Conservation (phyloP, 2,329 filamentous ascomycete genomes). For the Aspergillus costaricaensis region DNA sequence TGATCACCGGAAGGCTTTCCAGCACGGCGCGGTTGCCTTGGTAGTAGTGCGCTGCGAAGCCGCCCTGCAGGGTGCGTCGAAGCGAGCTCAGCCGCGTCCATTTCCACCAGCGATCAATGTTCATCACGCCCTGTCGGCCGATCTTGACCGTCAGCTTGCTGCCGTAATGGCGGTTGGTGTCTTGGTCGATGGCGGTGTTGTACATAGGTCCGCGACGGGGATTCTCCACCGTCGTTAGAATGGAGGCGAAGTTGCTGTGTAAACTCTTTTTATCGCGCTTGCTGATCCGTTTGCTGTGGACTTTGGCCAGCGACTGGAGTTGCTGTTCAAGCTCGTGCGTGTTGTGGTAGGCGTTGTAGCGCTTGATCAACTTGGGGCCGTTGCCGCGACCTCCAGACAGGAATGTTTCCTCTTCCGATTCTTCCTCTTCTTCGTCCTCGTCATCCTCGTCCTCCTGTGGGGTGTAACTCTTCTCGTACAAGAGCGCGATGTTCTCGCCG, state of each 20-base stretch:
- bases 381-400: constrained; percentile 23
- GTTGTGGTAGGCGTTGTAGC: constrained; percentile 68
- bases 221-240: constrained; percentile 66
- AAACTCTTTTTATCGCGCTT: constrained; percentile 68
- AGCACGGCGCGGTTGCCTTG: constrained; percentile 63
- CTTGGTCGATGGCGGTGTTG: constrained; percentile 63
- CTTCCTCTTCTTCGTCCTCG: constrained; percentile 50
- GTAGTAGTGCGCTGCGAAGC: constrained; percentile 63
- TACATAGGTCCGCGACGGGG: constrained; percentile 68
- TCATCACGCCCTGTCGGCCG: constrained; percentile 58
- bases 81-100: constrained; percentile 64
- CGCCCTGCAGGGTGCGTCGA: constrained; percentile 61
- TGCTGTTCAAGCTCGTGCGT: constrained; percentile 61
- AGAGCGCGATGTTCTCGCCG: constrained; percentile 76
- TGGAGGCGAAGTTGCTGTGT: constrained; percentile 67
- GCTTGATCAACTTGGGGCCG: constrained; percentile 56
- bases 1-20: constrained; percentile 56
- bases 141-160: constrained; percentile 64
- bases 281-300: constrained; percentile 63
- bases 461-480: constrained; percentile 73
- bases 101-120: constrained; percentile 75
- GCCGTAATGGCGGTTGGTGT: constrained; percentile 62
- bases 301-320: constrained; percentile 60
- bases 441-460: constrained; percentile 60
- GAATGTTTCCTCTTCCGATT: constrained; percentile 44